These are phyloP conservation scores for Lodderomyces jiufengensis DNA, from an alignment of 1,139 yeast genomes.

Conservation along the genomic window DNA sequence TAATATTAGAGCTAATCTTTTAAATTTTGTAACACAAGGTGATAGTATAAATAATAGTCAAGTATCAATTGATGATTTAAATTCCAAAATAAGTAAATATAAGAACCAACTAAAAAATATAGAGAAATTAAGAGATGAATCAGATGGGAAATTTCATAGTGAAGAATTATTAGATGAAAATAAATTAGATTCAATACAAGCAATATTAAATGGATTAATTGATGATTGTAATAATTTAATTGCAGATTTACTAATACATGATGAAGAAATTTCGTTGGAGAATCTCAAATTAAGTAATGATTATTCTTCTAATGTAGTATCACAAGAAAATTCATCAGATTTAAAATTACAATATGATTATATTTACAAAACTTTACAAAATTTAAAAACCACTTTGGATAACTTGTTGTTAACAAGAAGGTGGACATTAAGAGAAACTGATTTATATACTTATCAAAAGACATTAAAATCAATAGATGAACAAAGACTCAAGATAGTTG, in stretches of 20 bases:
- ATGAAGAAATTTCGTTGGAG: slow-evolving; percentile 9
- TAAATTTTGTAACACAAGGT: slow-evolving; percentile 32
- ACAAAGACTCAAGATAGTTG: slow-evolving; percentile 43
- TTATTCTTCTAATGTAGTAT: neutral
- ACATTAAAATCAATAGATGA: slow-evolving; percentile 70
- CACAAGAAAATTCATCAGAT: slow-evolving; percentile 1
- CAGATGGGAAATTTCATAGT: slow-evolving; percentile 30
- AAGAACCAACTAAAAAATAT: slow-evolving; percentile 28
- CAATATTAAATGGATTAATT: slow-evolving; percentile 64
- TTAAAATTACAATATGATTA: slow-evolving; percentile 15
- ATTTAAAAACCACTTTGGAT: slow-evolving; percentile 69
- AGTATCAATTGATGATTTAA: slow-evolving; percentile 19
- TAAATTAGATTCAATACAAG: slow-evolving; percentile 39
- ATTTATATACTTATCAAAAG: slow-evolving; percentile 77
- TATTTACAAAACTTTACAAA: slow-evolving; percentile 44
- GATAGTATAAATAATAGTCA: neutral
- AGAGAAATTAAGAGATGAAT: slow-evolving; percentile 30
- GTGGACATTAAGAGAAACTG: slow-evolving; percentile 96
- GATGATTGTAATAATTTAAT: slow-evolving; percentile 80
- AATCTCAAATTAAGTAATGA: slow-evolving; percentile 18
- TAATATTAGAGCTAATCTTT: slow-evolving; percentile 29
- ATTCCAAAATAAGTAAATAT: slow-evolving; percentile 15
- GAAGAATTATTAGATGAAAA: slow-evolving; percentile 16
- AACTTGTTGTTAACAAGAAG: slow-evolving; percentile 84
- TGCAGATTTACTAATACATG: slow-evolving; percentile 56